A percentile compares a stretch with the other conserved stretches of the same genome.
Conservation (phyloP, 805 yeast species). For the Candida incommunis region DNA sequence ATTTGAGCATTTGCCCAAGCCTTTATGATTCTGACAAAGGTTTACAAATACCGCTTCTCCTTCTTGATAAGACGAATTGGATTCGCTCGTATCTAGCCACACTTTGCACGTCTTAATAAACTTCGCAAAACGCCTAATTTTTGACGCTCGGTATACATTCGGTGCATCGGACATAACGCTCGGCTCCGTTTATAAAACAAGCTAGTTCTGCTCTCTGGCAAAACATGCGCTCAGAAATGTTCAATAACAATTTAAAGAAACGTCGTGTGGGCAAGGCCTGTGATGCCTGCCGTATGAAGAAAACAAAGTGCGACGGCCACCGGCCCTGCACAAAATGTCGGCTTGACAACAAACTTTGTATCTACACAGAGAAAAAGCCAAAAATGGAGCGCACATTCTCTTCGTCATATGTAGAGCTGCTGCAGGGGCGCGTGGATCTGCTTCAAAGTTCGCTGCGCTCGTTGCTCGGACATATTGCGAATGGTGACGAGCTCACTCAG, state of each 20-base stretch:
- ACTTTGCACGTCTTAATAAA: too few relatives aligned
- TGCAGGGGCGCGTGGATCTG: slow-evolving; percentile 43
- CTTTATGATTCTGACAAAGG: too few relatives aligned
- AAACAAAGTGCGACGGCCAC: slow-evolving; percentile 30
- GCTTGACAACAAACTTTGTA: slow-evolving; percentile 42
- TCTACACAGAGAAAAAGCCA: slow-evolving; percentile 39
- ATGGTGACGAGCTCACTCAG: slow-evolving; percentile 9
- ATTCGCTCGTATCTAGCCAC: too few relatives aligned
- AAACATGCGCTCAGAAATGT: not conserved
- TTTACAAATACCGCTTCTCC: too few relatives aligned
- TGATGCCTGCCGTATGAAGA: slow-evolving; percentile 27
- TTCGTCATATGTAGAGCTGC: slow-evolving; percentile 44
- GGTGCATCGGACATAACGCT: too few relatives aligned
- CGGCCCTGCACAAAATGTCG: slow-evolving; percentile 37
- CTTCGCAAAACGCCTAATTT: too few relatives aligned
- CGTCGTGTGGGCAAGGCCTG: slow-evolving; percentile 30
- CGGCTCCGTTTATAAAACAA: too few relatives aligned
- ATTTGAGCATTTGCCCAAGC: too few relatives aligned
- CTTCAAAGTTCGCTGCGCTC: slow-evolving; percentile 37
- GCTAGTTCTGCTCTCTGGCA: too few relatives aligned
- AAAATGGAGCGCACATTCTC: slow-evolving; percentile 43
- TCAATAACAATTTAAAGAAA: slow-evolving; percentile 9
- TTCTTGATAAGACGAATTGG: too few relatives aligned
- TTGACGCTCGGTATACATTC: too few relatives aligned
- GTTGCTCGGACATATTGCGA: slow-evolving; percentile 10